phyloP scores from a whole-genome alignment of 108 stramenopile species.

The Stephanodiscus triporus region DNA sequence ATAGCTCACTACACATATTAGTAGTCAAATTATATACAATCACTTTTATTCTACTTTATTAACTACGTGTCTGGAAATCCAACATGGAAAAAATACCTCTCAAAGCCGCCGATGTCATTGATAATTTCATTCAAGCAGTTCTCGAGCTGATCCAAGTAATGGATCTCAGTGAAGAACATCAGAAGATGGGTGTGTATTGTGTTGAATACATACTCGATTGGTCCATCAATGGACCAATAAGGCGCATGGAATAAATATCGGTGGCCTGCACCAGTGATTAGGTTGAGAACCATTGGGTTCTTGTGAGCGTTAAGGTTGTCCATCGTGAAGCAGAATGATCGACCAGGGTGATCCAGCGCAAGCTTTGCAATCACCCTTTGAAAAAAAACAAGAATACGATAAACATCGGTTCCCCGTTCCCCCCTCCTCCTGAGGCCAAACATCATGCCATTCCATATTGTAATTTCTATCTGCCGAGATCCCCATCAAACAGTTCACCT shows the following conservation, averaged over 20 bases:
- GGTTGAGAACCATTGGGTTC: too few species aligned
- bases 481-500: too few species aligned
- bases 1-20: too few species aligned
- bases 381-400: background rate
- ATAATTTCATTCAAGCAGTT: background rate
- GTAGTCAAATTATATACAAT: too few species aligned
- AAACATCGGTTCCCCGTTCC: too few species aligned
- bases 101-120: too few species aligned
- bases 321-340: slow-evolving; percentile 9
- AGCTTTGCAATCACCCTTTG: background rate
- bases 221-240: slow-evolving; percentile 16
- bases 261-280: background rate
- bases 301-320: slow-evolving; percentile 16
- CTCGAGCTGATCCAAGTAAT: background rate
- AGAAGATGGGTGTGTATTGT: slow-evolving; percentile 15
- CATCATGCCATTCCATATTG: too few species aligned
- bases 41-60: too few species aligned
- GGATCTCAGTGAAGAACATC: too few species aligned
- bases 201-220: slow-evolving; percentile 25
- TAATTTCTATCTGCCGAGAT: too few species aligned
- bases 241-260: slow-evolving; percentile 15
- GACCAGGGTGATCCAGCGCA: too few species aligned
- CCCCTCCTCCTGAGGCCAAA: too few species aligned
- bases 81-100: background rate
- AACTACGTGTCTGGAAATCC: background rate